phyloP scores from a whole-genome alignment of 441 rosid genomes.

The Flueggea neowawraea region DNA sequence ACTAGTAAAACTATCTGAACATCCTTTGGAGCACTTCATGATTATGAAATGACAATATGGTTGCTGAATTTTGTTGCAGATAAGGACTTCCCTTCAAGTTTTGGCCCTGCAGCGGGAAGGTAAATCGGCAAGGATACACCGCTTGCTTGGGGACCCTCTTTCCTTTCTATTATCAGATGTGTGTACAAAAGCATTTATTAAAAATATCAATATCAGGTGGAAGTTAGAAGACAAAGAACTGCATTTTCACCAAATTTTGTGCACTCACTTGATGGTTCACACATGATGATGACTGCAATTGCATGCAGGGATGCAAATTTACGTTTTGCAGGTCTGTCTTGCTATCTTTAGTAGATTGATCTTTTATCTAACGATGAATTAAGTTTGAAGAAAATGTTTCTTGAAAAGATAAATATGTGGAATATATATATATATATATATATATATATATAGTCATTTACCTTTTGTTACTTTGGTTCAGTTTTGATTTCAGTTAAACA shows the following conservation, averaged over 20 bases:
- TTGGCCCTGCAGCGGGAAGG: constrained; percentile 88
- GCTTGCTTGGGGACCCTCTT: constrained; percentile 12
- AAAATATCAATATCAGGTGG: constrained; percentile 49
- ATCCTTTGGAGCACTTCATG: not conserved
- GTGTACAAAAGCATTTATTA: not conserved
- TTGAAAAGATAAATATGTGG: too few species aligned
- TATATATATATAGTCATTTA: too few species aligned
- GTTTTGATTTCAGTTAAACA: too few species aligned
- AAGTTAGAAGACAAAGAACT: constrained; percentile 81
- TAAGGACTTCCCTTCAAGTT: constrained; percentile 91
- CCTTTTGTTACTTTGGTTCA: too few species aligned
- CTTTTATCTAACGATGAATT: not conserved
- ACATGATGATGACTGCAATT: constrained; percentile 99
- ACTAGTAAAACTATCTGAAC: not conserved
- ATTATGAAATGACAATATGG: not conserved
- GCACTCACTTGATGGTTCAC: constrained; percentile 95
- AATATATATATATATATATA: too few species aligned
- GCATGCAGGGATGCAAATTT: constrained; percentile 89
- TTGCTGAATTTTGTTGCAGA: constrained; percentile 39
- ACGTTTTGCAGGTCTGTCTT: constrained; percentile 76
- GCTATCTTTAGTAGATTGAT: constrained; percentile 2
- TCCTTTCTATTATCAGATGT: constrained; percentile 7
- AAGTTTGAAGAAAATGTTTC: too few species aligned
- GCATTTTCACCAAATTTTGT: constrained; percentile 98
- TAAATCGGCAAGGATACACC: constrained; percentile 51